phyloP scores from a whole-genome alignment of 2,329 filamentous ascomycete genomes.

The Colletotrichum paranaense region DNA sequence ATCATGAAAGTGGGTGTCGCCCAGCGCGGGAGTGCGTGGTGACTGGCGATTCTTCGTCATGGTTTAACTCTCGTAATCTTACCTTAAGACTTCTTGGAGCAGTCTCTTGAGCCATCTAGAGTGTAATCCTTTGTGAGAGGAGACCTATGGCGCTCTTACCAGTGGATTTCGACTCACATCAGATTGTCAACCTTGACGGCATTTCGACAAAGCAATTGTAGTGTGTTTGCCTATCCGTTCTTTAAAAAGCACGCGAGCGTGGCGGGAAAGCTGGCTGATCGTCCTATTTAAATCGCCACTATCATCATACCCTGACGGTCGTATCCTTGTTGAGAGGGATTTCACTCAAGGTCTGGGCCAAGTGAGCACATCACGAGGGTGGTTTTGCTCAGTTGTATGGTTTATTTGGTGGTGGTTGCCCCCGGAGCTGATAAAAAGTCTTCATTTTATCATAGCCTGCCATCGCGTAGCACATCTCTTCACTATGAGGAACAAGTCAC shows the following conservation, averaged over 20 bases:
- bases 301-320: background rate
- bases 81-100: background rate
- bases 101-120: background rate
- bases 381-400: background rate
- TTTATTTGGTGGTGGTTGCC: background rate
- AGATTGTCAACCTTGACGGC: background rate
- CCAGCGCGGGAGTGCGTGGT: background rate
- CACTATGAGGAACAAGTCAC: background rate
- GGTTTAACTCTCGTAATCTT: background rate
- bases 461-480: background rate
- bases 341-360: background rate
- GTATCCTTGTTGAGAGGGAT: background rate
- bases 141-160: background rate
- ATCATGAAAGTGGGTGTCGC: background rate
- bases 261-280: background rate
- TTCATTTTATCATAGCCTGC: background rate
- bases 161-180: background rate
- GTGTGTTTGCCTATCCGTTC: background rate
- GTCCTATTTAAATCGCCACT: background rate
- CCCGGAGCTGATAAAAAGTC: background rate
- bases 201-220: background rate
- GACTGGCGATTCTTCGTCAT: background rate
- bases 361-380: background rate
- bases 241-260: background rate
- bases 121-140: background rate